Evolutionary conservation across 2,329 filamentous ascomycete genomes (phyloP).

Genomic region (Mycosphaerella sp.): DNA sequence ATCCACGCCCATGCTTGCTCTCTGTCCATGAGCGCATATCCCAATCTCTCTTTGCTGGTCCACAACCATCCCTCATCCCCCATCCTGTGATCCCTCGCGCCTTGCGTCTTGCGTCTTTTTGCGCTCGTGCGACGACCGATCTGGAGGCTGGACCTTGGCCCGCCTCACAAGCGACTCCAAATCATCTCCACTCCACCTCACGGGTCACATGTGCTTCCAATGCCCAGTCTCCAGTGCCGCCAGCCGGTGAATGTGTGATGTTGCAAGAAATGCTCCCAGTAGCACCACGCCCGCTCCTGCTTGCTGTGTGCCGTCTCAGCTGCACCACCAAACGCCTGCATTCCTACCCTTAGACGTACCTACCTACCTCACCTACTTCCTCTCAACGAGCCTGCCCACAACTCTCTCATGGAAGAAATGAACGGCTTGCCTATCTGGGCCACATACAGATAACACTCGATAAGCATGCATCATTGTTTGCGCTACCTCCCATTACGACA

Average conservation of each 20-base stretch:
- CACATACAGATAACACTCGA: conserved; percentile 7
- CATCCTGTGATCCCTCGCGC: not conserved
- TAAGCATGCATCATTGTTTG: conserved; percentile 10
- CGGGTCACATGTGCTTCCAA: not conserved
- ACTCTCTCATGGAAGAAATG: not conserved
- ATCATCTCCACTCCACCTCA: not conserved
- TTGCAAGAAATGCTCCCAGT: not conserved
- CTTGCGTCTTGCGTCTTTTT: not conserved
- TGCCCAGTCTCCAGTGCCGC: not conserved
- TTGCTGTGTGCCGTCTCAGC: conserved; percentile 1
- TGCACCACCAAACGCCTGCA: not conserved
- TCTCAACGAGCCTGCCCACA: not conserved
- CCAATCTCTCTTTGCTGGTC: not conserved
- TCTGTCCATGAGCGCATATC: too few relatives aligned
- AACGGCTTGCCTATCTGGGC: conserved; percentile 2
- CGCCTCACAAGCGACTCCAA: conserved; percentile 1
- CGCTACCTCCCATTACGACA: conserved; percentile 12
- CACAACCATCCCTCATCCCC: not conserved
- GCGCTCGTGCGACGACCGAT: not conserved
- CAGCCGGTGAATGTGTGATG: conserved; percentile 1
- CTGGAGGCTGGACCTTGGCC: not conserved
- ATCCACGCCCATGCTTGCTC: not conserved
- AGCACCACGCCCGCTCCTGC: not conserved
- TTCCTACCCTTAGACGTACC: too few relatives aligned
- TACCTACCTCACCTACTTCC: not conserved